phyloP scores from a whole-genome alignment of 192 early-diverging fungal species.

The Coemansia sp. region DNA sequence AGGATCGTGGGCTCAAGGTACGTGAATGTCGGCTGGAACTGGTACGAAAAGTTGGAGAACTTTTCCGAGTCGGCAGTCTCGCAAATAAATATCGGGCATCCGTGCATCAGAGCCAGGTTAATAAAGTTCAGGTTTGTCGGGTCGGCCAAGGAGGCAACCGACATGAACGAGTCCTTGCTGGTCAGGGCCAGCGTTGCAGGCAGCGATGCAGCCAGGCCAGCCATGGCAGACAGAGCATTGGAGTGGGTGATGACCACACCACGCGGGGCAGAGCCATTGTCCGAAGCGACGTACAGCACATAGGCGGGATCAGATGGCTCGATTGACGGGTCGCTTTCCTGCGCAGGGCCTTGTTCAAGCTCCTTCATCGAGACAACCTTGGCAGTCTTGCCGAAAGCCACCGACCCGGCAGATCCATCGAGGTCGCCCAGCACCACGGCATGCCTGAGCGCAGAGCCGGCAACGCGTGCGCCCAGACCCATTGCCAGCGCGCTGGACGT shows the following conservation, averaged over 20 bases:
- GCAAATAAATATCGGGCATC: conserved; percentile 34
- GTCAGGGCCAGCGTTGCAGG: conserved; percentile 29
- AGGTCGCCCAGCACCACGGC: conserved; percentile 22
- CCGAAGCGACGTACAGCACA: conserved; percentile 23
- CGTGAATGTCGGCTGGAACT: conserved; percentile 38
- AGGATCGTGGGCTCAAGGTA: conserved; percentile 29
- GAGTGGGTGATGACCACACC: conserved; percentile 45
- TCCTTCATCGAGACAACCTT: conserved; percentile 18
- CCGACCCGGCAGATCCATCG: conserved; percentile 21
- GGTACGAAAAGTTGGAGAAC: conserved; percentile 36
- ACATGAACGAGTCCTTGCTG: conserved; percentile 40
- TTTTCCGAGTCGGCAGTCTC: conserved; percentile 46
- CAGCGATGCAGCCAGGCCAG: conserved; percentile 23
- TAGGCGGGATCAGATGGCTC: conserved; percentile 33
- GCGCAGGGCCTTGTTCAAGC: conserved; percentile 19
- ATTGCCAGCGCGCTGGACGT: conserved; percentile 24
- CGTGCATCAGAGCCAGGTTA: conserved; percentile 27
- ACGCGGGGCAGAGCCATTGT: conserved; percentile 1
- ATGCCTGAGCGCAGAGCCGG: conserved; percentile 8
- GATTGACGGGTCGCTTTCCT: conserved; percentile 26
- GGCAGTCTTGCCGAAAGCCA: conserved; percentile 12
- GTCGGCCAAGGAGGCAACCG: conserved; percentile 27
- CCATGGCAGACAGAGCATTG: conserved; percentile 42
- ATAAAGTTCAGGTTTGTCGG: conserved; percentile 40
- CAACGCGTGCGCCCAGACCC: conserved; percentile 11